Base-by-base conservation (phyloP, 192 early-diverging fungal species). In the Coemansia sp. region DNA sequence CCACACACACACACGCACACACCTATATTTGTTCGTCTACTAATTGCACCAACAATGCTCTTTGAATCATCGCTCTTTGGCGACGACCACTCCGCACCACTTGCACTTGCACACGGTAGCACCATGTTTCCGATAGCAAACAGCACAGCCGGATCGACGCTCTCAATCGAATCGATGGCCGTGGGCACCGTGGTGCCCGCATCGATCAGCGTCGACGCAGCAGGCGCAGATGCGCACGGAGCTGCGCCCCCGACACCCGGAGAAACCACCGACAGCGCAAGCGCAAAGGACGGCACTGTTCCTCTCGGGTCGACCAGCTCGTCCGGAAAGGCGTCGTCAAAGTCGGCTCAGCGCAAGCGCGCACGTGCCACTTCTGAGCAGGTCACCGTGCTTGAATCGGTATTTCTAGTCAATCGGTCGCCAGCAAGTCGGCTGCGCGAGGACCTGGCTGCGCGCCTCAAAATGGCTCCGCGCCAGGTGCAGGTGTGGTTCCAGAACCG, bases 401-500 rank as follows among this genome's bases (percentile, higher is more conserved):
- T 86, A 7, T 91, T 87, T 38, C 25, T 45, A 38, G 79, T 85
- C 35, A 86, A 87, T 36, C 84, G 84, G 26, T 86, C 82, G 45
- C 89, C 89, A 30, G 86, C 80, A 57, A 83, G 81, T 7, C 57
- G 60, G 9, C 62, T 81, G 42, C 84, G 87, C 40, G 76, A 77
- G 42, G 76, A 77, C 15, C 66, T 91, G 26, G 85, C 85, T 3
- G 71, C 82, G 17, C 69, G 76, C 5, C 64, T 91, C 13, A 69
- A 73, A 19, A 91, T 91, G 89, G 80, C 82, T 9, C 82, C 83
- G 10, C 78, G 85, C 15, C 79, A 85, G 19, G 85, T 91, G 18
- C 87, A 89, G 52, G 86, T 89, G 33, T 91, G 89, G 89, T 91
- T 91, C 58, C 89, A 91, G 61, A 92, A 92, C 65, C 69, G 87